Evolutionary conservation across 1,139 yeast species (phyloP).

Genomic region (Hanseniaspora uvarum): DNA sequence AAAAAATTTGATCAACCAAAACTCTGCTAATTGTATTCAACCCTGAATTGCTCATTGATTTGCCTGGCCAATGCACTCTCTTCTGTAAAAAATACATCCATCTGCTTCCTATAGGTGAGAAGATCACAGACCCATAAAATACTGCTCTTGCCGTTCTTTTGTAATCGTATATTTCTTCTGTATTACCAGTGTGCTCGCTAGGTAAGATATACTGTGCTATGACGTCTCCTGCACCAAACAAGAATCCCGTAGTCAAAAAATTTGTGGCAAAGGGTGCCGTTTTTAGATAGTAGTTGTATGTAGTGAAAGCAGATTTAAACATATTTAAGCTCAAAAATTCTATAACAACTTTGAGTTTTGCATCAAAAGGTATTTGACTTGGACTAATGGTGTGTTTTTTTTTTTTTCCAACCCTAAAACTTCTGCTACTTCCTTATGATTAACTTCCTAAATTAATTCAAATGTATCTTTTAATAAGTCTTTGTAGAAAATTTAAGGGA

Average conservation of each 20-base stretch:
- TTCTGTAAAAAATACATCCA: conserved; percentile 57
- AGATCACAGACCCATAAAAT: conserved; percentile 63
- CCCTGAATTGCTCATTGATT: conserved; percentile 25
- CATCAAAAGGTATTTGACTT: no score
- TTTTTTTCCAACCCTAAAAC: no score
- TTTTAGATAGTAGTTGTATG: background rate
- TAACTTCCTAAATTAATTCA: background rate
- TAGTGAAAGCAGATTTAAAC: background rate
- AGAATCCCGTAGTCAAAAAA: conserved; percentile 45
- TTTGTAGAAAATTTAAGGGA: background rate
- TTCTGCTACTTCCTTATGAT: no score
- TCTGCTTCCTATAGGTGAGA: conserved; percentile 62
- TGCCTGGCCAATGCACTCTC: conserved; percentile 30
- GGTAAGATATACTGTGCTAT: conserved; percentile 57
- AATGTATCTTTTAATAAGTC: background rate
- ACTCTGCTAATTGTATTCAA: conserved; percentile 41
- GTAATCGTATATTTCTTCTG: conserved; percentile 31
- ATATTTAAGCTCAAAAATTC: background rate
- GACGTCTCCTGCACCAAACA: conserved; percentile 68
- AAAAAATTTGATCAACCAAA: conserved; percentile 57
- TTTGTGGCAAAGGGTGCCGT: conserved; percentile 35
- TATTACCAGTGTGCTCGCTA: conserved; percentile 23
- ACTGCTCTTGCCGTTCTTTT: conserved; percentile 55
- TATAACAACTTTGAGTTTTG: no score
- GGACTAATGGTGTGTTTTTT: no score